Evolutionary conservation across 1,284 basidiomycete genomes (phyloP).

Genomic region (Ceratobasidium sp.): DNA sequence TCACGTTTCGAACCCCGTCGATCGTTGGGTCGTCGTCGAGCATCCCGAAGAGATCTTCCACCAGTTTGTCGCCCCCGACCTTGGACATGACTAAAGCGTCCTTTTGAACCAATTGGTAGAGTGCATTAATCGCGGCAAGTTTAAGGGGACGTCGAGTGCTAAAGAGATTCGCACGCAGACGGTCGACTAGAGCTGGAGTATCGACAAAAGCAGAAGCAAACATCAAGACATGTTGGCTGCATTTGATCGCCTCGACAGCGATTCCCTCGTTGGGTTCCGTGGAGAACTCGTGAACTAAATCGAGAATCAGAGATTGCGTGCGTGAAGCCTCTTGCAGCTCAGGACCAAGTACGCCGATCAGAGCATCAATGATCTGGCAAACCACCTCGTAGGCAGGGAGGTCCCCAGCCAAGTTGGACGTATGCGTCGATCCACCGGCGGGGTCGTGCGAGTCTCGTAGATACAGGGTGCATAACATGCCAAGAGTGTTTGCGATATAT

Average conservation of each 20-base stretch:
- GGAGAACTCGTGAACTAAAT: constrained; percentile 88
- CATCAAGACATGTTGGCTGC: constrained; percentile 96
- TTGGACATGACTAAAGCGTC: constrained; percentile 93
- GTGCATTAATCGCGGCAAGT: constrained; percentile 92
- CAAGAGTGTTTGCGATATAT: constrained; percentile 89
- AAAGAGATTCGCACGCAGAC: constrained; percentile 81
- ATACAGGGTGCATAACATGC: constrained; percentile 92
- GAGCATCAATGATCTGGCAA: constrained; percentile 91
- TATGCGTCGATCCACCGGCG: constrained; percentile 88
- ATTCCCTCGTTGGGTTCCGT: constrained; percentile 90
- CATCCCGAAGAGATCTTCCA: constrained; percentile 95
- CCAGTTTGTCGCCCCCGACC: constrained; percentile 92
- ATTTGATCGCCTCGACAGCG: constrained; percentile 93
- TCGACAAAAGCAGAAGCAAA: constrained; percentile 89
- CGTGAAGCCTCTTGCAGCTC: constrained; percentile 91
- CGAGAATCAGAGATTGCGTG: constrained; percentile 85
- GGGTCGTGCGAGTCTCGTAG: constrained; percentile 93
- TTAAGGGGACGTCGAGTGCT: constrained; percentile 88
- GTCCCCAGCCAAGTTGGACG: constrained; percentile 90
- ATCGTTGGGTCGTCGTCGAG: constrained; percentile 94
- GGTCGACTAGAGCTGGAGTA: constrained; percentile 80
- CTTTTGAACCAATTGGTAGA: constrained; percentile 97
- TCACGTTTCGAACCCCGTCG: constrained; percentile 94
- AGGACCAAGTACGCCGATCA: constrained; percentile 94
- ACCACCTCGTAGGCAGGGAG: constrained; percentile 92